Percentiles rank a stretch among this genome's conserved stretches.
These are phyloP conservation scores for Knufia petricola DNA, from an alignment of 2,329 filamentous ascomycete species.

Conservation along the genomic window DNA sequence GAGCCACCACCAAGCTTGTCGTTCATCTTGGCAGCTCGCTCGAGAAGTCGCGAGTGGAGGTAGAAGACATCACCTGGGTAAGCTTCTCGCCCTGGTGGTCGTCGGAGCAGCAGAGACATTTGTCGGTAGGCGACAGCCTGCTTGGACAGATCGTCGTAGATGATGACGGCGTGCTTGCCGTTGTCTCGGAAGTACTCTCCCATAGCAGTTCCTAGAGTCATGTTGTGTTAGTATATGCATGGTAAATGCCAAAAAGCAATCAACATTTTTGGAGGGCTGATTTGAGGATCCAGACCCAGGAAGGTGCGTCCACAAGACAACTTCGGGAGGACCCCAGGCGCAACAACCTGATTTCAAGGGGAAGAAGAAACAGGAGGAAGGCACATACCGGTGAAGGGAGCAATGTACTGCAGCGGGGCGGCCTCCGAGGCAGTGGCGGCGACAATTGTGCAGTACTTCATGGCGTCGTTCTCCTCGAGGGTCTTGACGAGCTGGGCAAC, in stretches of 20 bases:
- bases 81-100: constrained; percentile 96
- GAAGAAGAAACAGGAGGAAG: too few relatives aligned
- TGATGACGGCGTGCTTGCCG: constrained; percentile 78
- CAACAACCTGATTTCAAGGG: too few relatives aligned
- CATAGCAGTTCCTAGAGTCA: too few relatives aligned
- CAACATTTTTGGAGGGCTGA: too few relatives aligned
- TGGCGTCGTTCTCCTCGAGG: constrained; percentile 97
- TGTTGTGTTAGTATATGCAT: too few relatives aligned
- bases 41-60: constrained; percentile 96
- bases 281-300: too few relatives aligned
- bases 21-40: constrained; percentile 99
- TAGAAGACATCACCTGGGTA: constrained; percentile 99
- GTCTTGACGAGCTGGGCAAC: constrained; percentile 99
- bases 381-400: constrained; percentile 69
- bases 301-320: too few relatives aligned
- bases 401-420: constrained; percentile 85
- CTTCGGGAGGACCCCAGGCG: too few relatives aligned
- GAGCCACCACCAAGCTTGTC: constrained; percentile 90
- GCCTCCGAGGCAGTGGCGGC: constrained; percentile 97
- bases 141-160: constrained; percentile 95
- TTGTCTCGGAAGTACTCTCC: constrained; percentile 72
- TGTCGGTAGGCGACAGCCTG: constrained; percentile 97
- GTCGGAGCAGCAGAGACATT: constrained; percentile 96
- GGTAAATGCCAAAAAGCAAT: too few relatives aligned
- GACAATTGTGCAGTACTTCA: constrained; percentile 94